phyloP scores from a whole-genome alignment of 129 eudicot genomes.

The Smallanthus sonchifolius region DNA sequence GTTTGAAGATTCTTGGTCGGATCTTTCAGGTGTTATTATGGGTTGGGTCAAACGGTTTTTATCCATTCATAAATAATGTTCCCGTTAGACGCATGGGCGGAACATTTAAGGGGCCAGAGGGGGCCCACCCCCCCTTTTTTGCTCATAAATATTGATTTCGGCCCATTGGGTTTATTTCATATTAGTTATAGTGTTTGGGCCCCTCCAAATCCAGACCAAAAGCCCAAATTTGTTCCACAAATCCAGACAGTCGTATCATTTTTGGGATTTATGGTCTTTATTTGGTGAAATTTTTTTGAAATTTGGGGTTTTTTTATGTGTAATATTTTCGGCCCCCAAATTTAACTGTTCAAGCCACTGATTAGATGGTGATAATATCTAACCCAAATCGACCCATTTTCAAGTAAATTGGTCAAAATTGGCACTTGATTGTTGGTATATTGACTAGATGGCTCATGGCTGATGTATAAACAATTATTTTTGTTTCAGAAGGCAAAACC shows the following conservation, averaged over 20 bases:
- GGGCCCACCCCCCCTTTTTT: no score
- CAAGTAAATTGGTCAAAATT: background rate
- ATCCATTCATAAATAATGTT: background rate
- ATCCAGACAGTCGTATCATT: no score
- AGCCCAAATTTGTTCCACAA: no score
- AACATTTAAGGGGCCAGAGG: no score
- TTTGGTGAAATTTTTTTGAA: no score
- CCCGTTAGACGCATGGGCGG: no score
- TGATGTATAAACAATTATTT: slow-evolving; percentile 10
- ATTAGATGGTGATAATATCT: background rate
- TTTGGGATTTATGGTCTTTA: no score
- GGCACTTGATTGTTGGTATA: background rate
- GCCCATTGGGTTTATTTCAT: background rate
- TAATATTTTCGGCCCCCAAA: no score
- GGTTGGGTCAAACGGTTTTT: background rate
- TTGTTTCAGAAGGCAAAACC: slow-evolving; percentile 34
- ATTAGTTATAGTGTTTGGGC: no score
- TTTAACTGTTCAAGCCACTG: no score
- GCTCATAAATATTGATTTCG: background rate
- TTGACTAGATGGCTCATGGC: slow-evolving; percentile 18
- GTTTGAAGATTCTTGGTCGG: slow-evolving; percentile 82
- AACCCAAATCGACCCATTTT: background rate
- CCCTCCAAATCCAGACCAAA: no score
- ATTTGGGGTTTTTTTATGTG: no score
- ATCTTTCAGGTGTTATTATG: slow-evolving; percentile 65